Percentiles rank a stretch among this genome's conserved stretches.
phyloP scores from a whole-genome alignment of 2,329 filamentous ascomycete species.

The Lachnellula willkommii region DNA sequence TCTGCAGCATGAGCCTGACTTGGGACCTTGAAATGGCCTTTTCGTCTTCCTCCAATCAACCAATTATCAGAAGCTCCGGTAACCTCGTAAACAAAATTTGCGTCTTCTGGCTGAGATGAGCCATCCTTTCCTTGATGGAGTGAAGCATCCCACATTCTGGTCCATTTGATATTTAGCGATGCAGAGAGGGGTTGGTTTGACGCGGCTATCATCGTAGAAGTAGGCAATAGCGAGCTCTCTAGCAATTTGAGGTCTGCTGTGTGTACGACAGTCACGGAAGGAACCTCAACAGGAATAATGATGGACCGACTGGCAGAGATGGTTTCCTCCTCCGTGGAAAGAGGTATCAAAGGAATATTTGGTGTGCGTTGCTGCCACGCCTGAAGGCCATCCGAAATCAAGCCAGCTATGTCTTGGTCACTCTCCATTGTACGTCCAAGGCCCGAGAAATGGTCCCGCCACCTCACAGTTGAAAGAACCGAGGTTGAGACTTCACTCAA shows the following conservation, averaged over 20 bases:
- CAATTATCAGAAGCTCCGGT: slow-evolving; percentile 68
- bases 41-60: slow-evolving; percentile 77
- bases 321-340: slow-evolving; percentile 20
- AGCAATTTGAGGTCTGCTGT: slow-evolving; percentile 63
- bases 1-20: slow-evolving; percentile 38
- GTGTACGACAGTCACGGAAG: slow-evolving; percentile 75
- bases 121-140: slow-evolving; percentile 22
- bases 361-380: slow-evolving; percentile 23
- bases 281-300: slow-evolving; percentile 84
- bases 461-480: slow-evolving; percentile 42
- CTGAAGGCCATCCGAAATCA: slow-evolving; percentile 23
- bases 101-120: slow-evolving; percentile 32
- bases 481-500: slow-evolving; percentile 47
- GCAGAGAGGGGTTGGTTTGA: slow-evolving; percentile 62
- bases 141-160: slow-evolving; percentile 54
- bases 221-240: slow-evolving; percentile 30
- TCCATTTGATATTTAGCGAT: slow-evolving; percentile 57
- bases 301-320: slow-evolving; percentile 56
- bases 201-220: slow-evolving; percentile 40
- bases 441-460: slow-evolving; percentile 46
- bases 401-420: slow-evolving; percentile 24
- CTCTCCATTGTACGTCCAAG: slow-evolving; percentile 36
- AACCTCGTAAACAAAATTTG: slow-evolving; percentile 81
- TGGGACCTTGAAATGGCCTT: slow-evolving; percentile 68
- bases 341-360: slow-evolving; percentile 20